Base-by-base conservation (phyloP, 2,329 filamentous ascomycete species). In the Diaporthe humulicola region DNA sequence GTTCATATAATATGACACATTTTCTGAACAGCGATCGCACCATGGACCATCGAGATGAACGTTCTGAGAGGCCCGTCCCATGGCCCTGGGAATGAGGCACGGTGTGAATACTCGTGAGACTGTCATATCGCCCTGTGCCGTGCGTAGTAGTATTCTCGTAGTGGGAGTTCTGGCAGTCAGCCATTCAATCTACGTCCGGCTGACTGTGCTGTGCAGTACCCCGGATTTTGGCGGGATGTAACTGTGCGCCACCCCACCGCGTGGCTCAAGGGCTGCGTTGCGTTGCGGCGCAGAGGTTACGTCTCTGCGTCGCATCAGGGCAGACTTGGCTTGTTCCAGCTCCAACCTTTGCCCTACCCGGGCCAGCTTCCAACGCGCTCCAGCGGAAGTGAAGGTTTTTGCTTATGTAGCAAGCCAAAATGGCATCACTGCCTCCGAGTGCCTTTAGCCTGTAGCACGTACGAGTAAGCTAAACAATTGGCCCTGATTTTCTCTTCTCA, bases 141-240 rank as follows among this genome's bases (percentile, higher is more conserved):
- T n/a, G n/a, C n/a, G n/a, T n/a, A n/a, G n/a, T 10, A 45, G 19
- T 36, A 10, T 36, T 12, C 14, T 36, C 28, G 14, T 15, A n/a
- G 25, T 12, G 42, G 28, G 1, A 4, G 30, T 33, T 66, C 28
- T 36, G 10, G 28, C 28, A 66, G 30, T 28, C 3, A 25, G 22
- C 12, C 45, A 25, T 25, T 36, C 4, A n/a, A 50, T 25, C 30
- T 38, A 67, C 28, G 10, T 36, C 19, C 64, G 33, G n/a, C 42
- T 33, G 22, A 36, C 9, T 4, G 15, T 33, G 8, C 28, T 40
- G 14, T n/a, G 33, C n/a, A 54, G 33, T 19, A 25, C 48, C 48
- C 48, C n/a, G 38, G n/a, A 4, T 3, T 52, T 28, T 38, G 30
- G n/a, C 64, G 64, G 64, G 64, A 69, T 69, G 64, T 69, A 69